Evolutionary conservation across 2,329 filamentous ascomycete genomes (phyloP).

Genomic region (Fusarium brevicatenulatum): DNA sequence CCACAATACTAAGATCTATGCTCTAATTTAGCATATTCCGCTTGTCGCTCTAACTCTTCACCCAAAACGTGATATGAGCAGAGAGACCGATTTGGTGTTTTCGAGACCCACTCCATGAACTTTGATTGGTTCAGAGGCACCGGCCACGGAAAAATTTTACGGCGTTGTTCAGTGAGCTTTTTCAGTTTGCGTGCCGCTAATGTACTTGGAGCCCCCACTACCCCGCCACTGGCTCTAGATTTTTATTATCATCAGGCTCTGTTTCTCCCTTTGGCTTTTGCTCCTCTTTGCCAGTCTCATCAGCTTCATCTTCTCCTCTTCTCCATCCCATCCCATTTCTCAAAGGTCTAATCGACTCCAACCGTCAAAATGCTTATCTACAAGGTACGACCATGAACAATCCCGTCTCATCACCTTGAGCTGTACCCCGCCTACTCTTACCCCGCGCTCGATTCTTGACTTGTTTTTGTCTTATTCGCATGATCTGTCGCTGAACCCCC

Average conservation of each 20-base stretch:
- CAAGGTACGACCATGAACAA: conserved; percentile 61
- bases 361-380: conserved; percentile 77
- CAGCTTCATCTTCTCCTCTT: conserved; percentile 26
- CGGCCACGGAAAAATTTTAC: conserved; percentile 21
- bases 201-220: conserved; percentile 32
- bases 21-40: background rate
- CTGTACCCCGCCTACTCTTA: conserved; percentile 15
- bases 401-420: background rate
- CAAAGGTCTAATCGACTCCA: conserved; percentile 40
- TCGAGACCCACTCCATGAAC: background rate
- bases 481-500: conserved; percentile 44
- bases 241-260: conserved; percentile 44
- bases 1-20: background rate
- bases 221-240: conserved; percentile 42
- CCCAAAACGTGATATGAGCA: background rate
- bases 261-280: conserved; percentile 29
- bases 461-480: conserved; percentile 15
- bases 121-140: background rate
- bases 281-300: conserved; percentile 33
- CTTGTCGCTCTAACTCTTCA: background rate
- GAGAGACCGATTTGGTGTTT: background rate
- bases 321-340: conserved; percentile 24
- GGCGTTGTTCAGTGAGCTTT: conserved; percentile 8
- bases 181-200: conserved; percentile 27
- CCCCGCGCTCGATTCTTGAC: conserved; percentile 33